Evolutionary conservation across 2,329 filamentous ascomycete genomes (phyloP), one percentile per base, ranked within the genome.

Genomic region (Neofusicoccum umdonicola): DNA sequence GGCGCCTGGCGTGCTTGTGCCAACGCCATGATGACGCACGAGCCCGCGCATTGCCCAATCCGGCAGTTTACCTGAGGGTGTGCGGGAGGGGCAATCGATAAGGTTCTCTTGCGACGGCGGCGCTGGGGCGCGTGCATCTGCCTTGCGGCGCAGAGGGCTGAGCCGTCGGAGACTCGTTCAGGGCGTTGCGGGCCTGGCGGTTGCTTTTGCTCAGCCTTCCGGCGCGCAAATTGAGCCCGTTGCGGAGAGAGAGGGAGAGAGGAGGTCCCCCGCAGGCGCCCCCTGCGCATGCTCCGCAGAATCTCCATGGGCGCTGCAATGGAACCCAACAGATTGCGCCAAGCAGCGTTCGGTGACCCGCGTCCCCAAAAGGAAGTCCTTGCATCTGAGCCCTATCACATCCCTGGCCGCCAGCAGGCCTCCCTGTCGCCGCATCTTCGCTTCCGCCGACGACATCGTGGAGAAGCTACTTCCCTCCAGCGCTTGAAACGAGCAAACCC

Each of bases 1-100:
- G 27, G 27, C 27, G 27, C 27, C 27, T 17, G 57, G 58, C 15
- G 19, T 31, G 60, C 35, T 51, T 17, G 47, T 11, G 60, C 48
- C 37, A 39, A 27, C 61, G 61, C 61, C 48, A 63, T 47, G 48
- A 63, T 48, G 61, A 63, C 61, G 61, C 61, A 52, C 61, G 41
- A 45, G 51, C 39, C 48, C 19, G 27, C 27, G 61, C 34, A 47
- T 45, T 47, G 13, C 56, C 42, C 56, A 22, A 60, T 47, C 11
- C 47, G 42, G 39, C 27, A 45, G 42, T 63, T 56, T 47, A 15
- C 31, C 42, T 56, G 50, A 47, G 42, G 50, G 35, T 54, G 48
- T 54, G 31, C 48, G 41, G 31, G 45, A 34, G 31, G 41, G 37
- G 19, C 61, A 27, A 39, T 56, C 42, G 61, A 63, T 63, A 37